Evolutionary conservation across 495 filamentous ascomycete genomes (phyloP), one percentile per base, ranked within the genome.

Genomic region (Penicillium herquei): DNA sequence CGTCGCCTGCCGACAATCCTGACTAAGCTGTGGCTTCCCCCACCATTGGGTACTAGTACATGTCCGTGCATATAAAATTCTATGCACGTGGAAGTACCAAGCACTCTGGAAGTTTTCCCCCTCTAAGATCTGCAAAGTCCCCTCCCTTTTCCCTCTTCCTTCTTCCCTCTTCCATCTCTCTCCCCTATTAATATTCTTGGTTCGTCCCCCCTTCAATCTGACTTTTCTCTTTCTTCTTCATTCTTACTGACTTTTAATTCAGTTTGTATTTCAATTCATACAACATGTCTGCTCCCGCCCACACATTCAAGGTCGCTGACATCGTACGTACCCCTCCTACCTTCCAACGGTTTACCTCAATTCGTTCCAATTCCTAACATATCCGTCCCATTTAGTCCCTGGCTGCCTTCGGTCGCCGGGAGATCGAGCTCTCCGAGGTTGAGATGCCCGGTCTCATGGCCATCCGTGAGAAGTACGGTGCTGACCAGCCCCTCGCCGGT

Each of bases 361-460:
- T 32, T 13, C 32, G 34, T 18, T 42, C 17, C 55, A 60, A 61
- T 43, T 54, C 47, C 59, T 71, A 45, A 75, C 58, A 31, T 21
- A 26, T 46, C 52, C 11, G 51, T n/a, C n/a, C n/a, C n/a, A n/a
- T 44, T 18, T 68, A 85, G 76, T 90, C 88, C 70, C 86, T 98
- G 70, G 93, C 94, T 69, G 94, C 94, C 73, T 98, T 98, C 71
- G 94, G 94, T 75, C 94, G 94, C 80, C 92, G 93, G 72, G 94
- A 98, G 84, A 97, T 98, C 68, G 92, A 96, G 76, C 82, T 98
- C 63, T 93, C 94, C 56, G 93, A 98, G 84, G 92, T 96, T 82
- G 94, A 96, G 81, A 96, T 96, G 90, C 89, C 90, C 49, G 93
- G 94, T 83, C 85, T 98, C 59, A 96, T 98, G 91, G 84, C 89